phyloP scores from a whole-genome alignment of 768 basidiomycete species.

The Suillus discolor region DNA sequence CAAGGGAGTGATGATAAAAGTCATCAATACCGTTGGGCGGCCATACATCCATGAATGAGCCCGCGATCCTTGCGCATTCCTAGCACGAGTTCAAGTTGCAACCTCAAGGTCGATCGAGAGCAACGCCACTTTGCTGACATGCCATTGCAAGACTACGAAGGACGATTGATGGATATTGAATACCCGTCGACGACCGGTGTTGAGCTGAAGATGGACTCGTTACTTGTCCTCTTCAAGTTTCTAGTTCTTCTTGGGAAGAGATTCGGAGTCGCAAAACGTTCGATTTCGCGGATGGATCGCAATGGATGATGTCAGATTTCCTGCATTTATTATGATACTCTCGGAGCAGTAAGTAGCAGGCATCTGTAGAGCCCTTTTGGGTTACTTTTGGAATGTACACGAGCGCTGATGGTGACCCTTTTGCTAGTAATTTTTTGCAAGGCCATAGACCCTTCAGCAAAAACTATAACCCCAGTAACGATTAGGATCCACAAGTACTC shows the following conservation, averaged over 20 bases:
- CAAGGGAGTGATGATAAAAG: no score
- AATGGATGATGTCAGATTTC: not conserved
- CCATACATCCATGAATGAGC: not conserved
- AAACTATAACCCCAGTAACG: not conserved
- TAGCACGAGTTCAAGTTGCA: not conserved
- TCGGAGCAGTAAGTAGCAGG: no score
- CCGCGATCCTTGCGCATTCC: not conserved
- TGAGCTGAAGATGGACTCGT: not conserved
- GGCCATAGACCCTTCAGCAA: not conserved
- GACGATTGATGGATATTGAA: not conserved
- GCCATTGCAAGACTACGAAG: not conserved
- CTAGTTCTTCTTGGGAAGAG: not conserved
- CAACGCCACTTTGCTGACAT: not conserved
- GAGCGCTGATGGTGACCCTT: not conserved
- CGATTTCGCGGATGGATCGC: not conserved
- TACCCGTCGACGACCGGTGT: not conserved
- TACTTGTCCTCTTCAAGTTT: not conserved
- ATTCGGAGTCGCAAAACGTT: not conserved
- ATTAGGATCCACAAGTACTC: not conserved
- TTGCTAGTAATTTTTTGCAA: not conserved
- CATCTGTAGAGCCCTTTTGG: no score
- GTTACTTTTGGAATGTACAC: not conserved
- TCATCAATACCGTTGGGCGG: not conserved
- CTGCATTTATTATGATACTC: not conserved
- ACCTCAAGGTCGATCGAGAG: not conserved